Base-by-base conservation (phyloP, 176 grass and related monocot genomes). In the Melocanna baccifera region DNA sequence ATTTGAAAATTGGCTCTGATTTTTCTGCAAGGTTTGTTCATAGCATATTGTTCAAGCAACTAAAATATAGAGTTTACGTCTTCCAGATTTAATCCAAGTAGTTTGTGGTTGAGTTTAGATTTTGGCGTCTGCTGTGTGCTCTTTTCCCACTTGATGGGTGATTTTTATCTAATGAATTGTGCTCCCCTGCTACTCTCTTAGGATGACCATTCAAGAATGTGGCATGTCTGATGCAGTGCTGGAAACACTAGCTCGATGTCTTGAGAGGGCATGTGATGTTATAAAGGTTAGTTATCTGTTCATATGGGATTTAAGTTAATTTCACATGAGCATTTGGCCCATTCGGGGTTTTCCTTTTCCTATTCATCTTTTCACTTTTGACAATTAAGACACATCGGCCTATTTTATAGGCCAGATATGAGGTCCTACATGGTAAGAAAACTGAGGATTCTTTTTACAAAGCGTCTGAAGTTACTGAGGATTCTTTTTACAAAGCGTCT, bases 391-490 rank as follows among this genome's bases (percentile, higher is more conserved):
- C 22, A 25, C 29, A 64, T 32, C 3, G 7, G 30, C 78, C 71
- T 89, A 67, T 89, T 90, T 76, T 90, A 84, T 89, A 98, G 96
- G 87, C 87, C 26, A 95, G 93, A 61, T 93, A 87, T 89, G 96
- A 98, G 77, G 88, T 32, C 64, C 86, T 92, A 53, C 42, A 83
- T 79, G 69, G 66, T 67, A 80, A 89, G 39, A 95, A 95, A 93
- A 77, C 10, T 68, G 87, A 84, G 53, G 59, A 83, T 76, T 90
- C 81, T 89, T 78, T 68, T 29, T 89, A 87, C 72, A 85, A 88
- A 71, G 82, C 87, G 39, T 11, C 46, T 48, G 86, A 90, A 75
- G 56, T 77, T 87, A 84, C 10, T 68, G 87, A 84, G 53, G 59
- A 83, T 76, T 90, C 81, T 89, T 78, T 68, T 29, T 89, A 87